phyloP scores from a whole-genome alignment of 1,284 basidiomycete genomes.

The Phaffia rhodozyma region DNA sequence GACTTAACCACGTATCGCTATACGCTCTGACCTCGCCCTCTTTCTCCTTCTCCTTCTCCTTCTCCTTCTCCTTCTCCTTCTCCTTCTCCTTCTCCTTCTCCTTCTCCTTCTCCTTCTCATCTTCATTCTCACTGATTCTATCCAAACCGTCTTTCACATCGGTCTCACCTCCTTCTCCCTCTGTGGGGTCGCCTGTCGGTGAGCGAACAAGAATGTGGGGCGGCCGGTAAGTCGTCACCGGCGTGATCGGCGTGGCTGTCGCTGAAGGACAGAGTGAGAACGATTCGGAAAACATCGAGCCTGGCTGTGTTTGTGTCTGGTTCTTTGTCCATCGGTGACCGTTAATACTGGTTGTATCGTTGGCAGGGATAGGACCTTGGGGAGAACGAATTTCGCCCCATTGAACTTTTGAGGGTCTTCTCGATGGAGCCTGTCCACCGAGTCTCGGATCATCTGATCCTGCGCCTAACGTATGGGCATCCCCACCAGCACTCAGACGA shows the following conservation, averaged over 20 bases:
- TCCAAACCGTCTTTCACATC: not conserved
- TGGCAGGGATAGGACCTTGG: too few relatives aligned
- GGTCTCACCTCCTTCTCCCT: not conserved
- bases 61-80: not conserved
- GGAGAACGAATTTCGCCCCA: too few relatives aligned
- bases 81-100: constrained; percentile 1
- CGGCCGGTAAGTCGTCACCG: not conserved
- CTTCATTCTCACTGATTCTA: constrained; percentile 2
- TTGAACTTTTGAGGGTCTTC: too few relatives aligned
- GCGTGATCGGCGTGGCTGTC: not conserved
- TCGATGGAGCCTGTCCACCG: too few relatives aligned
- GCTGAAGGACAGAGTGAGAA: not conserved
- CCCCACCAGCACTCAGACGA: too few relatives aligned
- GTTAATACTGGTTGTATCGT: not conserved
- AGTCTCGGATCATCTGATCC: too few relatives aligned
- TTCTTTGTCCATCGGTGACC: not conserved
- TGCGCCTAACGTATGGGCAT: too few relatives aligned
- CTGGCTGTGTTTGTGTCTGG: constrained; percentile 1
- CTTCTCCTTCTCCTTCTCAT: not conserved
- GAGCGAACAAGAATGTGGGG: too few relatives aligned
- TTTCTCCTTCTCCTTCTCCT: not conserved
- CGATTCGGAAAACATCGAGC: not conserved
- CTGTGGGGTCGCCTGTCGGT: constrained; percentile 3
- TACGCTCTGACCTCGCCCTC: not conserved
- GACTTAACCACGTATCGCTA: not conserved